Base-by-base conservation (phyloP, 2,329 filamentous ascomycete genomes). In the Claviceps capensis region DNA sequence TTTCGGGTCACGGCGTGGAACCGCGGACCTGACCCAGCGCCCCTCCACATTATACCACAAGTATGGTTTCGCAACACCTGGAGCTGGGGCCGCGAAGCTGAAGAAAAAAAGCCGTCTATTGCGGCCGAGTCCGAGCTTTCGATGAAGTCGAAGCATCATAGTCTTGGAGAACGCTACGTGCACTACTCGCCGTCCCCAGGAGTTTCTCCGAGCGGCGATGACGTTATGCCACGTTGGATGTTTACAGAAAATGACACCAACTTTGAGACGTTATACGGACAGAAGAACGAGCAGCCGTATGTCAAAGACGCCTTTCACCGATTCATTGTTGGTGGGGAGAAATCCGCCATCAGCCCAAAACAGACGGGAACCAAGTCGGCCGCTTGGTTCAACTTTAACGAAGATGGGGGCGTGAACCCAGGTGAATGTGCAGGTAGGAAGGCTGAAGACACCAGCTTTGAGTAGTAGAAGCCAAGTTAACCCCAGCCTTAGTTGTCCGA, bases 191-290 rank as follows among this genome's bases (percentile, higher is more conserved):
- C 93, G 0, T 97, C 91, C 8, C 93, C 91, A 0, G 88, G 90
- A 49, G 81, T 87, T 52, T 88, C 87, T 9, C 73, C 79, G 11
- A 85, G 82, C 56, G 84, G 87, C 37, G 78, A 90, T 37, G 91
- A 97, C 67, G 82, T 97, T 42, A 75, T 89, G 62, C 93, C 93
- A 2, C 73, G 88, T 62, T 72, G 95, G 60, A 74, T 97, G 53
- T 97, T 95, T 69, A 97, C 91, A 1, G 91, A 96, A 61, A 97
- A 97, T 62, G 90, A 97, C 62, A 95, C 87, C 60, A 97, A 97
- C 65, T 85, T 82, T 65, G 75, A 89, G 56, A 69, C 73, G 13
- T 75, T 97, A 1, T 96, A 93, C 68, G 77, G 76, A 3, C 83
- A 83, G 47, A 72, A 87, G 66, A 97, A 97, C 66, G 78, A 82